Conservation (phyloP, 1,139 yeast species). For the Nematodospora anomalae region DNA sequence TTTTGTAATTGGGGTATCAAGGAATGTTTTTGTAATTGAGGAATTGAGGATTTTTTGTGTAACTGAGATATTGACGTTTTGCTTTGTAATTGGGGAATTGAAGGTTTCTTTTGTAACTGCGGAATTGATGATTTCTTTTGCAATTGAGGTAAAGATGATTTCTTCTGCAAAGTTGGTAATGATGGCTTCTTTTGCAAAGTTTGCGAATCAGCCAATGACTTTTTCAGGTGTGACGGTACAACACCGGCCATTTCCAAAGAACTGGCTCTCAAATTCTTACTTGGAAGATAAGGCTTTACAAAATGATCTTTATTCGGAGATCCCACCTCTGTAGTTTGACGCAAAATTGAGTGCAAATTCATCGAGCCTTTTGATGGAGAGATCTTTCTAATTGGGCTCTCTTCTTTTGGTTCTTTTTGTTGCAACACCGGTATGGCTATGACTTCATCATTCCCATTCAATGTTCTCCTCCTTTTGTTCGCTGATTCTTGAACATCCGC, state of each 20-base stretch:
- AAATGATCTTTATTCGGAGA: constrained; percentile 22
- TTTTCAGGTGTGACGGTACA: constrained; percentile 17
- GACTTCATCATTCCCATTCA: constrained; percentile 35
- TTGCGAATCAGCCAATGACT: constrained; percentile 8
- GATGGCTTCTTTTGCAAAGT: constrained; percentile 15
- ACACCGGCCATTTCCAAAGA: constrained; percentile 40
- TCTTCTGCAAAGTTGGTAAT: constrained; percentile 17
- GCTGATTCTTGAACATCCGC: constrained; percentile 14
- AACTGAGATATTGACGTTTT: constrained; percentile 15
- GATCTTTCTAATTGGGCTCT: constrained; percentile 23
- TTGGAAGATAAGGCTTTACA: constrained; percentile 29
- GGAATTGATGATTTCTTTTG: constrained; percentile 22
- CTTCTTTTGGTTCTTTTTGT: constrained; percentile 12
- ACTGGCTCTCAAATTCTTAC: constrained; percentile 26
- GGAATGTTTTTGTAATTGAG: constrained; percentile 17
- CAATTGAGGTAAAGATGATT: constrained; percentile 16
- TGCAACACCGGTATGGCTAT: constrained; percentile 12
- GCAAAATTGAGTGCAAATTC: constrained; percentile 37
- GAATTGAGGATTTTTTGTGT: constrained; percentile 20
- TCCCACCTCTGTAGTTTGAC: constrained; percentile 18
- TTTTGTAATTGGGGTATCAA: constrained; percentile 16
- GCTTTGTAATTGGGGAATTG: constrained; percentile 12
- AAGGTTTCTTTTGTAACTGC: constrained; percentile 17
- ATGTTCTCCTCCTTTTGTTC: constrained; percentile 35
- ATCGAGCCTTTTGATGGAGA: constrained; percentile 44